Evolutionary conservation across 1,284 basidiomycete genomes (phyloP), one percentile per base, ranked within the genome.

Genomic region (Papiliotrema fonsecae): DNA sequence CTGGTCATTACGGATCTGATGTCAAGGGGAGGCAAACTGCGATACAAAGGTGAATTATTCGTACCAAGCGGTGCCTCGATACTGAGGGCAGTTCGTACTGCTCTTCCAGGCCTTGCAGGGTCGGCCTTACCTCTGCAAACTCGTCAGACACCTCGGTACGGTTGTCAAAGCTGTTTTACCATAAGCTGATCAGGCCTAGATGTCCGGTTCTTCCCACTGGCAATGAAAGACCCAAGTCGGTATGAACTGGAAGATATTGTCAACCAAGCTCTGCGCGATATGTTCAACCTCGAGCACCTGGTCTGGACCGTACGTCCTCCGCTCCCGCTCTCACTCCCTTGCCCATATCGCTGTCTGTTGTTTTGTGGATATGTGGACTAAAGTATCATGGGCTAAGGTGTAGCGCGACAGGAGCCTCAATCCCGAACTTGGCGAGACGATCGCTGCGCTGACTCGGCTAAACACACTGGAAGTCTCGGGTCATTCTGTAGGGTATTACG

Each of bases 221-320:
- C 64, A 11, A 54, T 65, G 2, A 49, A 55, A 16, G 65, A 62
- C 14, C 58, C 57, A n/a, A 57, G 61, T 30, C 52, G 65, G 3
- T 48, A 59, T 6, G 55, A 64, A 2, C 53, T 70, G 4, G 66
- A 69, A 22, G 62, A 65, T 25, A 52, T 54, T 5, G 62, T 70
- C 14, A 51, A 50, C n/a, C 32, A 22, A 24, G 58, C 67, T 1
- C 41, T 74, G 4, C 34, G 28, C 3, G 40, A 57, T 11, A 72
- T 74, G 70, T 30, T 25, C 1, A 67, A 65, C 24, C 55, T 74
- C 0, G 56, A 60, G 32, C 57, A 58, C 19, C 55, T 74, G 0
- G 64, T 66, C 1, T 74, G 72, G 72, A 73, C 72, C 0, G 70
- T 69, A 39, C 37, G 71, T 55, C 2, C 14, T n/a, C n/a, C 42